Conservation (phyloP, 306 rosid species). For the Cajanus cajan region DNA sequence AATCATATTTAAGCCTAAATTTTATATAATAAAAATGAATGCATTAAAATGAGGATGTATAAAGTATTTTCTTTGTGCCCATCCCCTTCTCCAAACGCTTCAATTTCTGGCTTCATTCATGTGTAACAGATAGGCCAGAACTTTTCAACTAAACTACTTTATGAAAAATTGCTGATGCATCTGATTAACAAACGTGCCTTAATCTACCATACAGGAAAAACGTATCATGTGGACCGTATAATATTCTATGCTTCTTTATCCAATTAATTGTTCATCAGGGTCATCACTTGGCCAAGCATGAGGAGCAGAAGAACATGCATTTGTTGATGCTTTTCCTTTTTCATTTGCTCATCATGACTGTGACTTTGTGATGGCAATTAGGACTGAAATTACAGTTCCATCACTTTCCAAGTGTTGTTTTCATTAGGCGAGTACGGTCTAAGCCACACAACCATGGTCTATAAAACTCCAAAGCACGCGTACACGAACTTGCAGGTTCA, state of each 20-base stretch:
- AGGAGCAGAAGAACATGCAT: slow-evolving; percentile 2
- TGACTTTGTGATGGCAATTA: slow-evolving; percentile 20
- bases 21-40: too few species aligned
- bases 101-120: not conserved
- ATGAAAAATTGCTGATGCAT: slow-evolving; percentile 5
- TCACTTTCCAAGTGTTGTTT: slow-evolving; percentile 36
- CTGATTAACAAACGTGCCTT: not conserved
- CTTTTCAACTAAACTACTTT: not conserved
- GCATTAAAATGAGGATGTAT: too few species aligned
- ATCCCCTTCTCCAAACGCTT: not conserved
- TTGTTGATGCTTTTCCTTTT: not conserved
- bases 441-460: slow-evolving; percentile 34
- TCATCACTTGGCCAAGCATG: slow-evolving; percentile 1
- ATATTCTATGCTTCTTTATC: not conserved
- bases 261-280: not conserved
- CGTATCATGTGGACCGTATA: not conserved
- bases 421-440: slow-evolving; percentile 6
- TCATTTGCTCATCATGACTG: slow-evolving; percentile 16
- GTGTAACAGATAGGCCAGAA: not conserved
- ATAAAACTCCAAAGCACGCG: slow-evolving; percentile 24
- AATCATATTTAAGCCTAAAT: too few species aligned
- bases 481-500: slow-evolving; percentile 14
- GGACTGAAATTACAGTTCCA: not conserved
- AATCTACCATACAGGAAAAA: not conserved
- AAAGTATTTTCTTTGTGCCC: too few species aligned